Base-by-base conservation (phyloP, 192 early-diverging fungal species). In the Backusella sp. region DNA sequence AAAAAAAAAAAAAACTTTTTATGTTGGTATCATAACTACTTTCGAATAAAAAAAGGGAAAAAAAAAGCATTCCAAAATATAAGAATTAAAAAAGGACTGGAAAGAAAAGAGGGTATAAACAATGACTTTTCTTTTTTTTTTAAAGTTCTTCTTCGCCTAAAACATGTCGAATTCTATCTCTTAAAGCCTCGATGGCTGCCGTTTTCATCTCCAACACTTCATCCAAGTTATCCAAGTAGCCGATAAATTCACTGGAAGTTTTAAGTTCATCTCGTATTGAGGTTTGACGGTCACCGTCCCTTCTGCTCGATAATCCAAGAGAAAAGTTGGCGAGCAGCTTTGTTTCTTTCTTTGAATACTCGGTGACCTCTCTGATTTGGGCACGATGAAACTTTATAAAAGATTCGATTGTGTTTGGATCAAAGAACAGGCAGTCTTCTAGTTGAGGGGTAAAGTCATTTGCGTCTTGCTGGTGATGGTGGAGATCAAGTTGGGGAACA, bases 281-380 rank as follows among this genome's bases (percentile, higher is more conserved):
- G 1, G 72, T 44, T 30, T 44, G 39, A n/a, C 73, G 72, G 28
- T 78, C 65, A 49, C 73, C 14, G 7, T 80, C 75, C 23, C 66
- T 59, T 41, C 79, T 73, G 66, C 77, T 79, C 79, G 90, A 88
- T 81, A 90, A 85, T 26, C 87, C 90, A 69, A 90, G 79, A 9
- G 87, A 85, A 76, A 92, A 84, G 75, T 91, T 88, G 52, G 88
- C 86, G 39, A 89, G 73, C 2, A 86, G 73, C 68, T 92, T 86
- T 8, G 92, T 91, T 76, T 93, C 92, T 72, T 86, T 83, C 46
- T 91, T 91, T 53, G 85, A 89, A 30, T 82, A 84, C 72, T 93
- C 92, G 12, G 82, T 86, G 0, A 83, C 86, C 26, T 88, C 84
- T 28, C 89, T 86, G 53, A 93, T 85, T 73, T 93, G 84, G 6